Evolutionary conservation across 192 early-diverging fungal genomes (phyloP).

Genomic region (Phycomyces blakesleeanus): DNA sequence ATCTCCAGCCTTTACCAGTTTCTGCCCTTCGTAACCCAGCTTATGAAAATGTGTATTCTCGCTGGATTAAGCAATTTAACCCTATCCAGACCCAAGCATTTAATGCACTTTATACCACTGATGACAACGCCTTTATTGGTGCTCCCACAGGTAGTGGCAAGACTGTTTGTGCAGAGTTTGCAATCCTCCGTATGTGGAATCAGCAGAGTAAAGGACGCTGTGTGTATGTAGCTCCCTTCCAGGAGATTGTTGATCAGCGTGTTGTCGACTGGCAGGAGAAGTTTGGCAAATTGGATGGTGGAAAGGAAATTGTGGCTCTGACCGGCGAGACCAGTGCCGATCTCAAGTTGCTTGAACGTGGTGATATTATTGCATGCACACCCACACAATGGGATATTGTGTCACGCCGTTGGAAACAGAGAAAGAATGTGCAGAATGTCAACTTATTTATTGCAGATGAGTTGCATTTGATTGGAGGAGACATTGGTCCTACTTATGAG

Average conservation of each 20-base stretch:
- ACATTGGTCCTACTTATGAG: constrained; percentile 88
- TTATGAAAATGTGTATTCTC: constrained; percentile 66
- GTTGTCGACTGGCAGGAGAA: constrained; percentile 78
- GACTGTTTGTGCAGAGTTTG: constrained; percentile 94
- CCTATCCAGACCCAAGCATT: constrained; percentile 96
- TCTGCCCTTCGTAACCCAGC: constrained; percentile 72
- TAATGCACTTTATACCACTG: constrained; percentile 81
- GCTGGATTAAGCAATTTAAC: constrained; percentile 71
- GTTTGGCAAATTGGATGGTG: constrained; percentile 76
- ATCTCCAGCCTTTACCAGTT: constrained; percentile 87
- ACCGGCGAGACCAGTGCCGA: constrained; percentile 91
- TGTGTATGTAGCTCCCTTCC: constrained; percentile 90
- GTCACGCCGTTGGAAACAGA: constrained; percentile 92
- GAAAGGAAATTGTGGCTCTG: constrained; percentile 82
- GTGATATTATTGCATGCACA: constrained; percentile 90
- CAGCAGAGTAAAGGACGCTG: constrained; percentile 57
- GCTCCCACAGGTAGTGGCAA: constrained; percentile 94
- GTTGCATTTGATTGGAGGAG: constrained; percentile 89
- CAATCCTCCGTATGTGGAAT: constrained; percentile 89
- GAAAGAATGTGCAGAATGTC: constrained; percentile 87
- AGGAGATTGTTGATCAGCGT: constrained; percentile 75
- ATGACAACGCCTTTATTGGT: constrained; percentile 89
- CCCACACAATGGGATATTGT: constrained; percentile 93
- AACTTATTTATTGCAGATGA: constrained; percentile 92
- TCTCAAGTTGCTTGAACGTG: constrained; percentile 81